Evolutionary conservation across 805 yeast species (phyloP).

Genomic region (Pichia kluyveri): DNA sequence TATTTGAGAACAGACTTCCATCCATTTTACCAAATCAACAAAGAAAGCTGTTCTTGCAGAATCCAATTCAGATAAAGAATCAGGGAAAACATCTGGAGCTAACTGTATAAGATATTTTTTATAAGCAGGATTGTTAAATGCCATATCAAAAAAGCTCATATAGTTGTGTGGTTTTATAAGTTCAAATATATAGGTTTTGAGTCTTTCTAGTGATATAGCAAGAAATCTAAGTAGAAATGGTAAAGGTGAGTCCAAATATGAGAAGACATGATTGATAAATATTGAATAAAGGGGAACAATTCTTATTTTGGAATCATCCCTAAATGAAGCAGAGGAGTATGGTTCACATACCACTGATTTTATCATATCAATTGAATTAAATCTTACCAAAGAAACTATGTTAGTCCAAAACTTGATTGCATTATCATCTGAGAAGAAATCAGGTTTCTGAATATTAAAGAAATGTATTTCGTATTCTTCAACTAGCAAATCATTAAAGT

Average conservation of each 20-base stretch:
- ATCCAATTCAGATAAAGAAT: constrained; percentile 6
- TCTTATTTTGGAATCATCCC: constrained; percentile 19
- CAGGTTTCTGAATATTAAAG: constrained; percentile 44
- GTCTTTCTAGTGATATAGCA: constrained; percentile 31
- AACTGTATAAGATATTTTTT: constrained; percentile 25
- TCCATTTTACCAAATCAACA: constrained; percentile 49
- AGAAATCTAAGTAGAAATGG: constrained; percentile 50
- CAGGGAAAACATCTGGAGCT: constrained; percentile 3
- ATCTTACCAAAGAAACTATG: constrained; percentile 28
- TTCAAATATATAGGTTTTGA: constrained; percentile 46
- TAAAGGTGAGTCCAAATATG: constrained; percentile 38
- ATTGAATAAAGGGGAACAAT: constrained; percentile 31
- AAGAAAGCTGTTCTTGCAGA: constrained; percentile 19
- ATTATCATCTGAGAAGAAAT: constrained; percentile 32
- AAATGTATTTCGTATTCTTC: constrained; percentile 51
- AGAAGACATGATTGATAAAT: constrained; percentile 43
- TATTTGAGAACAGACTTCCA: constrained; percentile 30
- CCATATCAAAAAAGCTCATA: constrained; percentile 49
- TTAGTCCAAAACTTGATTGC: constrained; percentile 43
- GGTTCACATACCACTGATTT: constrained; percentile 21
- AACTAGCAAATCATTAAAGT: constrained; percentile 30
- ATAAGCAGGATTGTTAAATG: constrained; percentile 47
- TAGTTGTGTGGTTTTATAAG: constrained; percentile 41
- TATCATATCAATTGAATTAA: constrained; percentile 29
- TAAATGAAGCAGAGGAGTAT: constrained; percentile 16